Conservation (phyloP, 1,139 yeast genomes). For the Pichia sp. region DNA sequence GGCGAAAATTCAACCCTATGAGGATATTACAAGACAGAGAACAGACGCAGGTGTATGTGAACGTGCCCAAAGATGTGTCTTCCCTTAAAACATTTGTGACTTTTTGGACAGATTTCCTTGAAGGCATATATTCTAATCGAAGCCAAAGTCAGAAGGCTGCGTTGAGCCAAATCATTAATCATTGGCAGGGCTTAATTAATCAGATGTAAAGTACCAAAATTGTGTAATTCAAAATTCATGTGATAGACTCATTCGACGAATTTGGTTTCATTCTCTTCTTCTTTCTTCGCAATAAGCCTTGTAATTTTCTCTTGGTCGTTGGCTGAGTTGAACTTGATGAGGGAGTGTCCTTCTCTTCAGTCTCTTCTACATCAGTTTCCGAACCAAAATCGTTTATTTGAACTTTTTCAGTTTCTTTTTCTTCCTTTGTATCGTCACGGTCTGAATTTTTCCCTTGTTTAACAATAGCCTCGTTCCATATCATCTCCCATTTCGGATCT, state of each 20-base stretch:
- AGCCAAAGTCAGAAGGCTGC: slow-evolving; percentile 10
- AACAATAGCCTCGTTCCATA: not conserved
- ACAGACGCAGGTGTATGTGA: slow-evolving; percentile 27
- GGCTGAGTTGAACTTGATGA: not conserved
- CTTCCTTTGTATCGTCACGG: not conserved
- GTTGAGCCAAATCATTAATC: slow-evolving; percentile 8
- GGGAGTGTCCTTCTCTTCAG: not conserved
- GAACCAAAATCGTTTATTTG: not conserved
- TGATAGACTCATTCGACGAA: not conserved
- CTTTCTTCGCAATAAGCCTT: slow-evolving; percentile 11
- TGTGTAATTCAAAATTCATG: not conserved
- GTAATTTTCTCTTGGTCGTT: slow-evolving; percentile 8
- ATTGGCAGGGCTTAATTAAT: slow-evolving; percentile 15
- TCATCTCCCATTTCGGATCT: not conserved
- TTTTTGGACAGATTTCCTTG: slow-evolving; percentile 44
- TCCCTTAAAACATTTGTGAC: slow-evolving; percentile 40
- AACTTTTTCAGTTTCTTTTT: not conserved
- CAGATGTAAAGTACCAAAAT: not conserved
- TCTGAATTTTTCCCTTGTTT: not conserved
- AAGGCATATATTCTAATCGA: slow-evolving; percentile 18
- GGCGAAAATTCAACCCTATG: slow-evolving; percentile 32
- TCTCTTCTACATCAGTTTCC: not conserved
- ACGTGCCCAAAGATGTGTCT: slow-evolving; percentile 31
- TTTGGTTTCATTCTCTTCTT: not conserved
- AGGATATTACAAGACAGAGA: slow-evolving; percentile 27